These are phyloP conservation scores for Apiotrichum porosum DNA, from an alignment of 1,284 basidiomycete species.

Conservation along the genomic window DNA sequence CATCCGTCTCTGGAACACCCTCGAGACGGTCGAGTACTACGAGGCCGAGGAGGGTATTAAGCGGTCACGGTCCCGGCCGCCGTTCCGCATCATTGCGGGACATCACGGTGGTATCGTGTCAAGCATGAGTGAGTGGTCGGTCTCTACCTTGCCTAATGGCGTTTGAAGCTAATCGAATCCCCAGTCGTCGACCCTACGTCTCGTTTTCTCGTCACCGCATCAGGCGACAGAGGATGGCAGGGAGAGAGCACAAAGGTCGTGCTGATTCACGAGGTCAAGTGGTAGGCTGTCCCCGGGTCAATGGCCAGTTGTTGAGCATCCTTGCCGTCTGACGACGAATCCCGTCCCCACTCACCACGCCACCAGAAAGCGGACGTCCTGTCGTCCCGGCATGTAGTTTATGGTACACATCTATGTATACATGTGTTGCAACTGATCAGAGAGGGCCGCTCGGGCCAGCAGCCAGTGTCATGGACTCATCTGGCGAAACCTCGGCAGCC, in stretches of 20 bases:
- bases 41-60: slow-evolving; percentile 57
- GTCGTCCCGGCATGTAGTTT: no score
- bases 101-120: slow-evolving; percentile 93
- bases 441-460: no score
- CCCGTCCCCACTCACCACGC: no score
- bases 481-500: no score
- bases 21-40: slow-evolving; percentile 69
- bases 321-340: no score
- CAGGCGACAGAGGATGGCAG: slow-evolving; percentile 92
- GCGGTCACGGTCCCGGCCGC: slow-evolving; percentile 55
- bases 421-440: no score
- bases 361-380: no score
- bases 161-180: neutral
- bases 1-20: slow-evolving; percentile 87
- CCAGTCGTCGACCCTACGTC: slow-evolving; percentile 81
- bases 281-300: no score
- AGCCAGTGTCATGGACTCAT: no score
- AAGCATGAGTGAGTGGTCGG: slow-evolving; percentile 72
- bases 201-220: slow-evolving; percentile 81
- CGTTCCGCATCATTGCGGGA: slow-evolving; percentile 93
- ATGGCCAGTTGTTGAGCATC: no score
- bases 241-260: slow-evolving; percentile 80
- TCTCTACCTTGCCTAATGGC: neutral
- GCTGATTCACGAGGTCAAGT: slow-evolving; percentile 81
- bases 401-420: no score